A percentile compares a stretch with the other conserved stretches of the same genome.
Conservation (phyloP, 2,329 filamentous ascomycete genomes). For the Pestalotiopsis sp. region DNA sequence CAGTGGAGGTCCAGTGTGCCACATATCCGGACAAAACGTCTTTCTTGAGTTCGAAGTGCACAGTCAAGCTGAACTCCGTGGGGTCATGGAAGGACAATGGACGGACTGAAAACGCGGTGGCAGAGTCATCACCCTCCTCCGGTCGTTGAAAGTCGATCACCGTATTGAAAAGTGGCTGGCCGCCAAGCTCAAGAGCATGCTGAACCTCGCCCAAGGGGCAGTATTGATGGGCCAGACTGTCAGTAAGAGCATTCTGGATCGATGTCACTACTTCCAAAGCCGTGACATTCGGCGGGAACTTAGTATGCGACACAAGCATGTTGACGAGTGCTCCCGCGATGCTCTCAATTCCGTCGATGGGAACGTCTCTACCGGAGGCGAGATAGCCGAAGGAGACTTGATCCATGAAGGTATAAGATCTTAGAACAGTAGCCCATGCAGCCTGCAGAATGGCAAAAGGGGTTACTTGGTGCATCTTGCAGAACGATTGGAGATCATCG, state of each 20-base stretch:
- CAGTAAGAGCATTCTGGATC: constrained; percentile 2
- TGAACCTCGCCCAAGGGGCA: constrained; percentile 9
- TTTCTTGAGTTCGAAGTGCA: constrained; percentile 12
- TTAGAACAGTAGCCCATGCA: constrained; percentile 7
- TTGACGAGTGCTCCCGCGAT: constrained; percentile 2
- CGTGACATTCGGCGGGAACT: neutral
- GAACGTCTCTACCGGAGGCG: constrained; percentile 2
- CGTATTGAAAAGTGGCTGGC: constrained; percentile 13
- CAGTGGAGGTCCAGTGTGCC: constrained; percentile 8
- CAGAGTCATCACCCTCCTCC: neutral
- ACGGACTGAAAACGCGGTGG: neutral
- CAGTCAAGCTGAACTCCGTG: constrained; percentile 12
- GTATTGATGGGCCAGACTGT: constrained; percentile 5
- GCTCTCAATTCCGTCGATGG: constrained; percentile 5
- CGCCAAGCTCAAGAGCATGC: constrained; percentile 13
- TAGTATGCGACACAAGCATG: constrained; percentile 9
- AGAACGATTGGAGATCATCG: constrained; percentile 1
- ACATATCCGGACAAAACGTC: constrained; percentile 8
- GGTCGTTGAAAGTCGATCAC: constrained; percentile 11
- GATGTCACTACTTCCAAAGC: neutral
- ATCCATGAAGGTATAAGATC: constrained; percentile 2
- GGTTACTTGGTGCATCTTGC: constrained; percentile 9
- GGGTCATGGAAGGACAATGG: constrained; percentile 11
- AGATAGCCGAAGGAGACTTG: constrained; percentile 8
- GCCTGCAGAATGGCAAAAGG: constrained; percentile 10